These are phyloP conservation scores for Acacia concinna DNA, from an alignment of 331 rosid species.

Conservation along the genomic window DNA sequence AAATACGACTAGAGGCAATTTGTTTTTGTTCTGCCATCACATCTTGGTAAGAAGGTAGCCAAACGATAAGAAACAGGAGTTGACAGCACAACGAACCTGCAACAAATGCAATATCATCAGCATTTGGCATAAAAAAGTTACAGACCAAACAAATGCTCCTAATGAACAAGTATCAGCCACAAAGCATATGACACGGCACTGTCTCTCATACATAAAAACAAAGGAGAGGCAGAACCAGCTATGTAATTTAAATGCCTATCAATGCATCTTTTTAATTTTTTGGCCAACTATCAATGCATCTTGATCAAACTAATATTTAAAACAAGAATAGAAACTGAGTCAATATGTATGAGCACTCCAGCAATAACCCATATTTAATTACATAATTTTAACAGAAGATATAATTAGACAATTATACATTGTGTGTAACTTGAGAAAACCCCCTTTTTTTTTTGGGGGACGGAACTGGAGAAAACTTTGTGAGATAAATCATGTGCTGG, in stretches of 20 bases:
- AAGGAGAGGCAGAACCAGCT: not conserved
- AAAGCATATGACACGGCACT: not conserved
- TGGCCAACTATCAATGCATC: not conserved
- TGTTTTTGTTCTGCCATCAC: conserved; percentile 50
- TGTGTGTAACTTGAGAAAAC: not conserved
- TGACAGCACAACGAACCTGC: conserved; percentile 74
- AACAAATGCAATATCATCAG: conserved; percentile 34
- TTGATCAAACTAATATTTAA: conserved; percentile 4
- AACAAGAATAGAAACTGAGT: not conserved
- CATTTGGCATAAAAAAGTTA: conserved; percentile 24
- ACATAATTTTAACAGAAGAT: not conserved
- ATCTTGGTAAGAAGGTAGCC: conserved; percentile 67
- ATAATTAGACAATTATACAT: not conserved
- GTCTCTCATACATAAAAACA: not conserved
- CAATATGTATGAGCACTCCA: not conserved
- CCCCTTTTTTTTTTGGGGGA: no score
- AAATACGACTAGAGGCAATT: conserved; percentile 39
- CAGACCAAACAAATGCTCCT: not conserved
- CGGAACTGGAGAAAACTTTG: not conserved
- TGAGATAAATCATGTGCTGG: not conserved
- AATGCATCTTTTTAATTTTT: no score
- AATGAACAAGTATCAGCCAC: conserved; percentile 1
- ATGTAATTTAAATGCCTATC: not conserved
- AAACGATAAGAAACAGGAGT: conserved; percentile 61
- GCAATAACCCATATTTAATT: not conserved